These are phyloP conservation scores for Phytophthora sansomeana DNA, from an alignment of 352 stramenopile species.

Conservation along the genomic window DNA sequence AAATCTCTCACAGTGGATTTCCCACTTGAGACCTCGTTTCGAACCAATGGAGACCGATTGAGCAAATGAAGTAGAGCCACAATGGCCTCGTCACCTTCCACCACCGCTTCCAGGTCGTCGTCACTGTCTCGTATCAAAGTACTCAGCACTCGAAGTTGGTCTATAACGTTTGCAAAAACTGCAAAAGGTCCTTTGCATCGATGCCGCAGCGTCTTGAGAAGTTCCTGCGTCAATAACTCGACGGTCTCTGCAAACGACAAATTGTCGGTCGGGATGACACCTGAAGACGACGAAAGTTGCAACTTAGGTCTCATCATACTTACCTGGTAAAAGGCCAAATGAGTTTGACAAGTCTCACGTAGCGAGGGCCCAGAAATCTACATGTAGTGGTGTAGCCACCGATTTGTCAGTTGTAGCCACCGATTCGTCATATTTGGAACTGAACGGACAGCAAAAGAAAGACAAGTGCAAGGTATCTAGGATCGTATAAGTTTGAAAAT, in stretches of 20 bases:
- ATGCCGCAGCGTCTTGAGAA: slow-evolving; percentile 5
- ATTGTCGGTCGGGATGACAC: neutral
- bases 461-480: no score
- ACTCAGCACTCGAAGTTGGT: slow-evolving; percentile 11
- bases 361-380: no score
- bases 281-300: slow-evolving; percentile 7
- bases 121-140: neutral
- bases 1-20: no score
- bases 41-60: slow-evolving; percentile 4
- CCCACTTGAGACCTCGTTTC: neutral
- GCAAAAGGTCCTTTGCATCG: slow-evolving; percentile 1
- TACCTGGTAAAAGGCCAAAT: no score
- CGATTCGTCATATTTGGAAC: no score
- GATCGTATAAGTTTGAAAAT: no score
- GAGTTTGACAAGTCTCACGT: no score
- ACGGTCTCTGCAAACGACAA: slow-evolving; percentile 8
- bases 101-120: slow-evolving; percentile 9
- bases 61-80: slow-evolving; percentile 9
- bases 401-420: no score
- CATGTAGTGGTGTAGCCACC: no score
- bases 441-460: no score
- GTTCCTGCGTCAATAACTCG: slow-evolving; percentile 7
- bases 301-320: neutral
- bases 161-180: slow-evolving; percentile 5
- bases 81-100: slow-evolving; percentile 16